These are phyloP conservation scores for Apiospora malaysiana DNA, from an alignment of 2,329 filamentous ascomycete species.

Conservation along the genomic window DNA sequence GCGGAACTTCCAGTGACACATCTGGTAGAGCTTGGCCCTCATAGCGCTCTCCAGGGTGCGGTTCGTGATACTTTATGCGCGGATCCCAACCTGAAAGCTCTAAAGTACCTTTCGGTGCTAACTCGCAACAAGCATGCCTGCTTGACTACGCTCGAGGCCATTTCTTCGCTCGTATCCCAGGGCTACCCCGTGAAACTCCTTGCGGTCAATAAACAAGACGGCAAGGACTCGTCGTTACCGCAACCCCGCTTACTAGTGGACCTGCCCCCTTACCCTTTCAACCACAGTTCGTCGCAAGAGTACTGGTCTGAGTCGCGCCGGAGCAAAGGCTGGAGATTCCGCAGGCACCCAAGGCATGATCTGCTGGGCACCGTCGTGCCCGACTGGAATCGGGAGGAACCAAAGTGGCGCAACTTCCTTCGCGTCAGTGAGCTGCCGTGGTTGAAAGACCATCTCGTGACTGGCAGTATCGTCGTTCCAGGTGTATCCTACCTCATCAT, in stretches of 20 bases:
- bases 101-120: slow-evolving; percentile 32
- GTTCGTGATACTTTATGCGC: slow-evolving; percentile 39
- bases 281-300: slow-evolving; percentile 42
- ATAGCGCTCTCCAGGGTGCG: slow-evolving; percentile 43
- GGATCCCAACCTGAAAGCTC: slow-evolving; percentile 19
- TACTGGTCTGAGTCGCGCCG: slow-evolving; percentile 47
- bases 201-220: slow-evolving; percentile 40
- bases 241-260: slow-evolving; percentile 39
- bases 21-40: slow-evolving; percentile 44
- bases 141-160: slow-evolving; percentile 34
- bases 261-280: slow-evolving; percentile 54
- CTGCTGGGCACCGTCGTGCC: slow-evolving; percentile 43
- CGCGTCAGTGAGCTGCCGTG: slow-evolving; percentile 47
- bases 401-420: slow-evolving; percentile 44
- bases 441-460: slow-evolving; percentile 54
- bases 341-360: slow-evolving; percentile 44
- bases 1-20: slow-evolving; percentile 27
- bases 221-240: slow-evolving; percentile 31
- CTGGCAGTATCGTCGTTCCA: slow-evolving; percentile 54
- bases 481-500: slow-evolving; percentile 46
- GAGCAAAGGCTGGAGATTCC: slow-evolving; percentile 41
- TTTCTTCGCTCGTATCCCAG: slow-evolving; percentile 27
- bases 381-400: slow-evolving; percentile 38
- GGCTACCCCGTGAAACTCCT: slow-evolving; percentile 39
- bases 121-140: slow-evolving; percentile 40